phyloP scores from a whole-genome alignment of 805 yeast species.

The Blastobotrys robertii region DNA sequence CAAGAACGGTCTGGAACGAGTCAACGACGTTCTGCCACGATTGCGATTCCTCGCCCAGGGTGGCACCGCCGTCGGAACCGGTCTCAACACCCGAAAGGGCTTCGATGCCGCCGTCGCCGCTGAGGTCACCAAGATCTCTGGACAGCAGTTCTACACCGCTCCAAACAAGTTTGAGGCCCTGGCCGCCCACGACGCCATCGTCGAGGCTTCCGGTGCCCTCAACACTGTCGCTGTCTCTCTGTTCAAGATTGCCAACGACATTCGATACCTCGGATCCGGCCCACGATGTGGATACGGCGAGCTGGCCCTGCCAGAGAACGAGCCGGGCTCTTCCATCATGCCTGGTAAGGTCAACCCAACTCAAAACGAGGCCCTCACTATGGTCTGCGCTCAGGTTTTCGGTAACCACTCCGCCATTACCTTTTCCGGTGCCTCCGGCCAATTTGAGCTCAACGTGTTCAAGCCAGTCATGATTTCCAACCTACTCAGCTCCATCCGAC shows the following conservation, averaged over 20 bases:
- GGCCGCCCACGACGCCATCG: constrained; percentile 98
- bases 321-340: constrained; percentile 99
- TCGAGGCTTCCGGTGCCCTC: constrained; percentile 94
- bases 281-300: constrained; percentile 99
- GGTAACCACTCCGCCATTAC: constrained; percentile 95
- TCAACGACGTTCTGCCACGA: constrained; percentile 66
- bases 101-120: constrained; percentile 82
- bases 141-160: constrained; percentile 83
- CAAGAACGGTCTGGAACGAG: constrained; percentile 80
- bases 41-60: constrained; percentile 90
- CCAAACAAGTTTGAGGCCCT: constrained; percentile 98
- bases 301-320: constrained; percentile 90
- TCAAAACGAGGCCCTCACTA: constrained; percentile 96
- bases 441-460: constrained; percentile 95
- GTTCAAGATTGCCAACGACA: constrained; percentile 95
- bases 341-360: constrained; percentile 99
- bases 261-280: constrained; percentile 96
- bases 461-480: constrained; percentile 93
- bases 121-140: constrained; percentile 77
- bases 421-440: constrained; percentile 97
- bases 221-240: constrained; percentile 91
- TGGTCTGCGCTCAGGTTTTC: constrained; percentile 96
- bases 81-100: constrained; percentile 88
- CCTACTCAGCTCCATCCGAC: constrained; percentile 77
- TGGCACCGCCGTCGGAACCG: constrained; percentile 99